Evolutionary conservation across 1,284 basidiomycete genomes (phyloP).

Genomic region (Cryptococcus jaspeensis): DNA sequence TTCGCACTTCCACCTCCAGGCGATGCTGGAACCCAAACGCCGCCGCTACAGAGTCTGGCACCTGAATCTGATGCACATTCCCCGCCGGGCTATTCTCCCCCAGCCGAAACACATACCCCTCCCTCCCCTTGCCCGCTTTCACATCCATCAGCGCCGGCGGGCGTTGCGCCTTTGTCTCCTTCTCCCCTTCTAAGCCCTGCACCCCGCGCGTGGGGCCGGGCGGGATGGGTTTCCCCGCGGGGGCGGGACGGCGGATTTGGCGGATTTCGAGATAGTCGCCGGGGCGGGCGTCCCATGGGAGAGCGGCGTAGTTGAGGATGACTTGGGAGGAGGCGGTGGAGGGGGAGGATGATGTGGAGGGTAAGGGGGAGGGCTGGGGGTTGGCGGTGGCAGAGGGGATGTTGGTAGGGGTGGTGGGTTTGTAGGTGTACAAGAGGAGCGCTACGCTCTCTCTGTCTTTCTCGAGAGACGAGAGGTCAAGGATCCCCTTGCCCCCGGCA

Average conservation of each 20-base stretch:
- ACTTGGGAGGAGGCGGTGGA: slow-evolving; percentile 17
- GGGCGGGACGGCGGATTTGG: slow-evolving; percentile 15
- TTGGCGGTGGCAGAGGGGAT: slow-evolving; percentile 8
- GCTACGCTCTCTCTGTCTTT: slow-evolving; percentile 16
- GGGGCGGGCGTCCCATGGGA: slow-evolving; percentile 36
- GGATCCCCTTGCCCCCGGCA: slow-evolving; percentile 5
- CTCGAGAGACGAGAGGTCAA: slow-evolving; percentile 12
- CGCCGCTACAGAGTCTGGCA: slow-evolving; percentile 41
- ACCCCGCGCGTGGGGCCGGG: not conserved
- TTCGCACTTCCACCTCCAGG: slow-evolving; percentile 46
- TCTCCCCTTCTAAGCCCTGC: slow-evolving; percentile 6
- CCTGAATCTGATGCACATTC: slow-evolving; percentile 43
- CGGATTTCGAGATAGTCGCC: slow-evolving; percentile 48
- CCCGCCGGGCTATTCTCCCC: slow-evolving; percentile 37
- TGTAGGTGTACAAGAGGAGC: slow-evolving; percentile 40
- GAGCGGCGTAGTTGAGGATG: slow-evolving; percentile 31
- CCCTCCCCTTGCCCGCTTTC: slow-evolving; percentile 29
- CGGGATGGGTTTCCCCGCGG: not conserved
- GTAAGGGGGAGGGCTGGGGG: slow-evolving; percentile 32
- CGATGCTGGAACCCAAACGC: slow-evolving; percentile 50
- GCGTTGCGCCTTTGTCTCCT: slow-evolving; percentile 8
- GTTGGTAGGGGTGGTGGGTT: slow-evolving; percentile 16
- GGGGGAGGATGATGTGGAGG: slow-evolving; percentile 16
- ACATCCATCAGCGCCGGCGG: slow-evolving; percentile 36
- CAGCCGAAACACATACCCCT: slow-evolving; percentile 44